These are phyloP conservation scores for Bretschneidera sinensis DNA, from an alignment of 345 rosid genomes.

Conservation along the genomic window DNA sequence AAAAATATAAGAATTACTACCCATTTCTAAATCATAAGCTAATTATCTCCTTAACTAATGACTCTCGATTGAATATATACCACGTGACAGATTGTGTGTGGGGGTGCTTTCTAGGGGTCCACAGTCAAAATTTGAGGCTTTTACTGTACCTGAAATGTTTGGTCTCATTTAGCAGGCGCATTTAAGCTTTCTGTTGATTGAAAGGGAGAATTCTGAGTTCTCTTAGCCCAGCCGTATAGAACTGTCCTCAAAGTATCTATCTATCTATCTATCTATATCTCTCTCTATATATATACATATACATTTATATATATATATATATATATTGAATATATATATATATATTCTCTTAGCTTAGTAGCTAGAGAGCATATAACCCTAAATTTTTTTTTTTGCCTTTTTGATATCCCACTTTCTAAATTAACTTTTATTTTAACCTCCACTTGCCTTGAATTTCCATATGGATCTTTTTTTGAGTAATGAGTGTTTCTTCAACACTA, in stretches of 20 bases:
- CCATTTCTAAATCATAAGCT: neutral
- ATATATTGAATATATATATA: no score
- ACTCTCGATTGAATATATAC: neutral
- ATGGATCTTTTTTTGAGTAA: slow-evolving; percentile 1
- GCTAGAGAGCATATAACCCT: neutral
- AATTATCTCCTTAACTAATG: neutral
- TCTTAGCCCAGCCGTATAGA: neutral
- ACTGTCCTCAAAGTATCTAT: no score
- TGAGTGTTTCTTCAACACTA: slow-evolving; percentile 16
- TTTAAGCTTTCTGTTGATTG: neutral
- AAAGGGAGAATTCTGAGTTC: neutral
- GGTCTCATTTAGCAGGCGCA: neutral
- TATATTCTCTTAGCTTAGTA: neutral
- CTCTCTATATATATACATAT: no score
- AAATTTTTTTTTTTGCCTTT: neutral
- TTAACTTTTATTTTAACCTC: neutral
- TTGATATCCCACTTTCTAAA: slow-evolving; percentile 4
- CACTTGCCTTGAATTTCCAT: slow-evolving; percentile 1
- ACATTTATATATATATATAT: no score
- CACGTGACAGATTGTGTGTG: neutral
- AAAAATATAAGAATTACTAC: no score
- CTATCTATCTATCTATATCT: no score
- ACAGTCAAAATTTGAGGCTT: neutral
- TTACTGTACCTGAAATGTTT: neutral
- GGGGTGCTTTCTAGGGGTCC: neutral